Conservation (phyloP, 805 yeast species). For the Zygosaccharomyces gambellarensis region DNA sequence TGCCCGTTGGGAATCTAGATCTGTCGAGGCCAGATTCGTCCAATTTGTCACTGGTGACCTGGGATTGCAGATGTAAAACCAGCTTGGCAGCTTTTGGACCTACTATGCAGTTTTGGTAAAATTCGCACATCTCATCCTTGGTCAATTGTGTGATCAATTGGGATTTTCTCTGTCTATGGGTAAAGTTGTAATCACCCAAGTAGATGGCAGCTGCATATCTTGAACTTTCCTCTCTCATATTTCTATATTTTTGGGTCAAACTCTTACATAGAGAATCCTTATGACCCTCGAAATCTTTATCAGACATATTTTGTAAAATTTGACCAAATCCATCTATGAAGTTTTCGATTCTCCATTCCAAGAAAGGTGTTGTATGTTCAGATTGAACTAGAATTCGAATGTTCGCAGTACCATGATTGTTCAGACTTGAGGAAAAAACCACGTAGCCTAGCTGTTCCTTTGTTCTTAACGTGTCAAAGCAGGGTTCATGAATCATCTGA, state of each 20-base stretch:
- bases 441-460: constrained; percentile 94
- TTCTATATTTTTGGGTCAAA: constrained; percentile 68
- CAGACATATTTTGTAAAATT: constrained; percentile 47
- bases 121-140: constrained; percentile 52
- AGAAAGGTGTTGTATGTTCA: constrained; percentile 67
- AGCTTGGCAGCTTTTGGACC: constrained; percentile 39
- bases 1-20: constrained; percentile 46
- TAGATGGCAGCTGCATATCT: constrained; percentile 64
- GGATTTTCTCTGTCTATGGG: constrained; percentile 53
- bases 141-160: constrained; percentile 48
- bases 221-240: constrained; percentile 68
- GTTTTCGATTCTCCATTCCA: constrained; percentile 70
- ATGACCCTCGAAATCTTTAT: constrained; percentile 63
- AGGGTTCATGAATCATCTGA: constrained; percentile 78
- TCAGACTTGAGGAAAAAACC: constrained; percentile 72
- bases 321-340: constrained; percentile 50
- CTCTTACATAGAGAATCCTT: constrained; percentile 62
- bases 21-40: constrained; percentile 24
- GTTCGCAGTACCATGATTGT: constrained; percentile 55
- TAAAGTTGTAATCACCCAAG: constrained; percentile 76
- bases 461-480: constrained; percentile 84
- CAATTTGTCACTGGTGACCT: constrained; percentile 24
- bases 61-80: constrained; percentile 60
- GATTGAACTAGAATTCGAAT: constrained; percentile 76
- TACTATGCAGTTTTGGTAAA: constrained; percentile 45